Evolutionary conservation across 169 alveolate genomes (phyloP), one percentile per base, ranked within the genome.

Genomic region (Cardiosporidium cionae): DNA sequence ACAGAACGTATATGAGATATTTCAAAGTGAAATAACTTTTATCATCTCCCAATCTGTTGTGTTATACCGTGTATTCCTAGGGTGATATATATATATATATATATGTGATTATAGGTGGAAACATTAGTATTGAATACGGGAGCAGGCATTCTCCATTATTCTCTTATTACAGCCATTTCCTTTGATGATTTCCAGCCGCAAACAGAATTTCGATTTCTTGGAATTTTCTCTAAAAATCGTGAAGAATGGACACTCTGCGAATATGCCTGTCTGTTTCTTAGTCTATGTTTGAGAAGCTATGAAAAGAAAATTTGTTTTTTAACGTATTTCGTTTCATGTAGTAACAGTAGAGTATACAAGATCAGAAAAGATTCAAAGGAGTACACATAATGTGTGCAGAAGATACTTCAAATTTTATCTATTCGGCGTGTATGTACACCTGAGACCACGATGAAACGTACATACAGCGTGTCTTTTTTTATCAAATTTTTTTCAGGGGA

Each of bases 221-320:
- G 95, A 7, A 72, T 93, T 62, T 88, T 83, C 66, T 79, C 93
- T 36, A 87, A 82, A 65, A 93, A 89, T 70, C 68, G 96, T 23
- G 87, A 83, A 35, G 97, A 93, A 70, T 91, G 96, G 96, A 73
- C 84, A 25, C 68, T 88, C 23, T 78, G 89, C 28, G 93, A 89
- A 74, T 84, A 88, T 27, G 96, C 81, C 5, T 64, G 81, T 75
- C 52, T 1, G 81, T 32, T 32, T 6, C 44, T 6, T 4, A 5
- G 25, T 58, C 5, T 58, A 4, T 58, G 37, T 58, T 58, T 29
- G 37, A 6, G 5, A 4, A 6, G 28, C 9, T 9, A 9, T 33
- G 5, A 7, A 4, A 16, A 4, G 37, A 7, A 62, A 28, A 62
- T 6, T 35, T 16, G 54, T 62, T 16, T 6, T 6, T n/a, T n/a